phyloP scores from a whole-genome alignment of 2,329 filamentous ascomycete species.

The Neoarthrinium moseri region DNA sequence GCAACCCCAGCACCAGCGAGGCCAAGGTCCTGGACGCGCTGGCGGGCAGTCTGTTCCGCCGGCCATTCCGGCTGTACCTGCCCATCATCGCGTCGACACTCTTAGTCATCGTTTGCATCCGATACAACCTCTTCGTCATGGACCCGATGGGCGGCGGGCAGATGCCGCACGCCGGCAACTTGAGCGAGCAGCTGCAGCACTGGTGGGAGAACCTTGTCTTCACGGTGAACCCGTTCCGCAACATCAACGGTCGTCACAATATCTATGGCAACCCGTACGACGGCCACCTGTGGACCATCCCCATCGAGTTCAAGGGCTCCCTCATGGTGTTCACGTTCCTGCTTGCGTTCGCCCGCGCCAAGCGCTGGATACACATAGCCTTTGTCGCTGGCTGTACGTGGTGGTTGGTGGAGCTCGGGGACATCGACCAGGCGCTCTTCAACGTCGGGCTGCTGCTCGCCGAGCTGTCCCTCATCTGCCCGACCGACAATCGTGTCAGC shows the following conservation, averaged over 20 bases:
- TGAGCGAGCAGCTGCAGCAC: constrained; percentile 16
- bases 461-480: constrained; percentile 15
- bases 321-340: background rate
- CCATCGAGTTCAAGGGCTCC: constrained; percentile 19
- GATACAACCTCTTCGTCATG: background rate
- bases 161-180: background rate
- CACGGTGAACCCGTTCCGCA: constrained; percentile 23
- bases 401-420: constrained; percentile 12
- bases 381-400: constrained; percentile 8
- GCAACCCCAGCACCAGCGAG: too few relatives aligned
- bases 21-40: constrained; percentile 16
- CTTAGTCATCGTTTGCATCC: constrained; percentile 12
- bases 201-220: constrained; percentile 24
- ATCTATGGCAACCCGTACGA: constrained; percentile 26
- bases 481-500: background rate
- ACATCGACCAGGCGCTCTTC: constrained; percentile 20
- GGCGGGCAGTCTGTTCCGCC: constrained; percentile 23
- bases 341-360: constrained; percentile 10
- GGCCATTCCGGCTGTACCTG: constrained; percentile 29
- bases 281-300: constrained; percentile 21
- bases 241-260: constrained; percentile 31
- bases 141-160: background rate
- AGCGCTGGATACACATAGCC: constrained; percentile 16
- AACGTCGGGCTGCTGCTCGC: constrained; percentile 19
- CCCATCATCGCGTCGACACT: constrained; percentile 22